Conservation (phyloP, 768 basidiomycete genomes). For the Suillus tomentosus region DNA sequence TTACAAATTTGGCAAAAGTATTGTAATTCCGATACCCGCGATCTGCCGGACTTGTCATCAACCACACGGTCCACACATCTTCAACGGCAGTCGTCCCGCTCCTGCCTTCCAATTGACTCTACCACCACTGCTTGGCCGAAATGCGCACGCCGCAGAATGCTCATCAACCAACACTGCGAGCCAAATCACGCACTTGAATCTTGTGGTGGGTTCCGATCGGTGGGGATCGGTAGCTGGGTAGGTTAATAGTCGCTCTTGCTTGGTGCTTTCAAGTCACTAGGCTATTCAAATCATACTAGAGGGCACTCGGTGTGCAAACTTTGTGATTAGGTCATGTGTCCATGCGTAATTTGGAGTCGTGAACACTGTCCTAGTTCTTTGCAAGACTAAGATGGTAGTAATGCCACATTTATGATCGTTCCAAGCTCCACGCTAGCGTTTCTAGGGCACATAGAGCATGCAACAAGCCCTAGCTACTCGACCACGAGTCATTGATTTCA, state of each 20-base stretch:
- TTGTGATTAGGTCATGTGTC: neutral
- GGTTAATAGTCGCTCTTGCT: neutral
- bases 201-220: neutral
- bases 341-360: neutral
- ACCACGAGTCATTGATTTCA: neutral
- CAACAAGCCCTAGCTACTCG: neutral
- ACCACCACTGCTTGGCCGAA: too few relatives aligned
- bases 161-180: too few relatives aligned
- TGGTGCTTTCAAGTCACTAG: neutral
- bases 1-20: too few relatives aligned
- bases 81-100: too few relatives aligned
- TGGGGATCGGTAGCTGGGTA: neutral
- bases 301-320: neutral
- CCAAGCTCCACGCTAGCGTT: neutral
- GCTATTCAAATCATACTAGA: neutral
- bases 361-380: neutral
- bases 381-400: neutral
- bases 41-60: too few relatives aligned
- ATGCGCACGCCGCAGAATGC: too few relatives aligned
- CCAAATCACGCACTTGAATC: neutral
- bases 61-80: too few relatives aligned
- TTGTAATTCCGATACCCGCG: too few relatives aligned
- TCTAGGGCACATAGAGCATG: neutral
- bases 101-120: too few relatives aligned
- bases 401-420: neutral